Evolutionary conservation across 1,284 basidiomycete species (phyloP), one percentile per base, ranked within the genome.

Genomic region (Veloboletus limbatus): DNA sequence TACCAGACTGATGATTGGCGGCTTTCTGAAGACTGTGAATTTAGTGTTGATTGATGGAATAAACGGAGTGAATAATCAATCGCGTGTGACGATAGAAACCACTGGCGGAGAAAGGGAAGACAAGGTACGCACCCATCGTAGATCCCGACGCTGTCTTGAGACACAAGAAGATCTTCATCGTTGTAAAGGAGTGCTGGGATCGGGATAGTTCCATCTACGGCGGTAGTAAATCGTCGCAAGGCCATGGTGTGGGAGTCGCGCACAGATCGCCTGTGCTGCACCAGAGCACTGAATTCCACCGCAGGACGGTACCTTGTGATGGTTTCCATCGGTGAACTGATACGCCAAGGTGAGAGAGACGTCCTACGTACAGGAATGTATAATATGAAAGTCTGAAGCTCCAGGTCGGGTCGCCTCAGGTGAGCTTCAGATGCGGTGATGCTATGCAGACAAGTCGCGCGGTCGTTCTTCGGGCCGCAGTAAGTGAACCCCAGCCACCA

Each of bases 61-160:
- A 49, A 54, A 49, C 43, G 27, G 45, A 49, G 45, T 14, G 25
- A 44, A 40, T 40, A 27, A 46, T 48, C 53, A 55, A 53, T 52
- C 38, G 43, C 31, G 42, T 40, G 50, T 44, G 45, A 47, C 42
- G 54, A 48, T 40, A 48, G 49, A 48, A 42, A 54, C 46, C 49
- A 43, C 49, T 53, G 47, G 24, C 37, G 45, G 37, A 33, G 36
- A 44, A 35, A 26, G 16, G 35, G 41, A 20, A 49, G 34, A 46
- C 30, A 45, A 14, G 37, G 54, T 13, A 70, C 84, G 57, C 65
- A 94, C 92, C 89, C 90, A 58, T 93, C 87, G 61, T 97, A 97
- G 48, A 97, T 82, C 2, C 93, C 93, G 5, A 96, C 85, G 35
- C 71, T 71, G 36, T 91, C 85, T 64, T 92, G 90, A 28, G 76